Evolutionary conservation across 805 yeast species (phyloP).

Genomic region (Saccharomycopsis olivae): DNA sequence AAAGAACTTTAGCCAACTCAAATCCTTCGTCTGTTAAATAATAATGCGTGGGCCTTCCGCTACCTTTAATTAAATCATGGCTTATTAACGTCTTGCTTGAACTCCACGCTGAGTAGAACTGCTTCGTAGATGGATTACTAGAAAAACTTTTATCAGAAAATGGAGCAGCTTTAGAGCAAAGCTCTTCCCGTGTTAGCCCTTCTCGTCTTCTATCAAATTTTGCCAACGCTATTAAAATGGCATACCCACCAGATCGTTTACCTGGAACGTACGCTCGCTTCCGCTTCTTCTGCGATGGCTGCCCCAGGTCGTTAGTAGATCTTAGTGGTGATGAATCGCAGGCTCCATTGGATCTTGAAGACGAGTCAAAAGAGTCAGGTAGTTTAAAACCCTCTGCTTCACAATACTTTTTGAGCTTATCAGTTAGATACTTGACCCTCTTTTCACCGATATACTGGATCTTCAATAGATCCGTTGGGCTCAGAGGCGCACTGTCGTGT

Average conservation of each 20-base stretch:
- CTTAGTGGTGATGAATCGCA: constrained; percentile 4
- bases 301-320: constrained; percentile 20
- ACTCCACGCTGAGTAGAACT: constrained; percentile 68
- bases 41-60: constrained; percentile 52
- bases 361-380: constrained; percentile 29
- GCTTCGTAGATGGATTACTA: constrained; percentile 48
- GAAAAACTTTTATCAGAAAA: constrained; percentile 50
- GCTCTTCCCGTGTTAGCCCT: constrained; percentile 59
- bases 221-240: constrained; percentile 53
- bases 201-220: constrained; percentile 33
- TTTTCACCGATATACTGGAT: constrained; percentile 67
- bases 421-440: constrained; percentile 41
- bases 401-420: constrained; percentile 44
- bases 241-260: constrained; percentile 76
- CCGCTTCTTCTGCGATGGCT: constrained; percentile 21
- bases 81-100: constrained; percentile 52
- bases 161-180: constrained; percentile 41
- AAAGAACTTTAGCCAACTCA: constrained; percentile 47
- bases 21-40: constrained; percentile 61
- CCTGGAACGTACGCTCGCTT: constrained; percentile 51
- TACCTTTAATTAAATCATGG: constrained; percentile 44
- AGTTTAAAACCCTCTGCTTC: constrained; percentile 34
- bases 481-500: constrained; percentile 34
- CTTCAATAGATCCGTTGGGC: constrained; percentile 47
- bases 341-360: background rate